phyloP scores from a whole-genome alignment of 2,329 filamentous ascomycete species.

The Diaporthe ilicicola region DNA sequence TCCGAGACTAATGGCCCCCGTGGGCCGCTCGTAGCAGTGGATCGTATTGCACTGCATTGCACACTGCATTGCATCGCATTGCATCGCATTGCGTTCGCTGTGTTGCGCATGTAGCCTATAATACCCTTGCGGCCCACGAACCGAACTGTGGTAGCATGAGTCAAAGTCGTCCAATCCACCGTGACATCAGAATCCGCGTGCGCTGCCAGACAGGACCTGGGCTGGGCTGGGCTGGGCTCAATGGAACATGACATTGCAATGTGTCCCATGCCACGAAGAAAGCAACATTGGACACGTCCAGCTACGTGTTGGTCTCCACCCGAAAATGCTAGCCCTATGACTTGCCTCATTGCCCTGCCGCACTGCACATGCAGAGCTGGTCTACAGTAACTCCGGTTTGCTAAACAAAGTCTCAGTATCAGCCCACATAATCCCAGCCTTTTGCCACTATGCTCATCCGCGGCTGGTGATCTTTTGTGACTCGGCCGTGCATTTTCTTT shows the following conservation, averaged over 20 bases:
- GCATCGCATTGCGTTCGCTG: not conserved
- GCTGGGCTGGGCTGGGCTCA: too few relatives aligned
- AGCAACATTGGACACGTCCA: not conserved
- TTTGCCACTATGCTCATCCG: not conserved
- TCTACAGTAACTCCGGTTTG: not conserved
- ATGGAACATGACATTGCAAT: conserved; percentile 3
- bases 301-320: not conserved
- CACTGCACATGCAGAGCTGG: not conserved
- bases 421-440: not conserved
- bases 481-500: too few relatives aligned
- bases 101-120: not conserved
- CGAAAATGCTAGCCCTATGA: not conserved
- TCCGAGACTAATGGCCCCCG: conserved; percentile 1
- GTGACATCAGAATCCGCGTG: not conserved
- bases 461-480: too few relatives aligned
- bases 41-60: not conserved
- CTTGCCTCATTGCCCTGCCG: not conserved
- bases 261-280: not conserved
- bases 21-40: not conserved
- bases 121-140: conserved; percentile 5
- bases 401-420: not conserved
- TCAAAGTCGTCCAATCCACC: not conserved
- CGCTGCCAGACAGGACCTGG: not conserved
- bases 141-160: conserved; percentile 8
- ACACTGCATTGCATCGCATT: not conserved